Conservation (phyloP, 345 rosid species). For the Eutrema heterophyllum region DNA sequence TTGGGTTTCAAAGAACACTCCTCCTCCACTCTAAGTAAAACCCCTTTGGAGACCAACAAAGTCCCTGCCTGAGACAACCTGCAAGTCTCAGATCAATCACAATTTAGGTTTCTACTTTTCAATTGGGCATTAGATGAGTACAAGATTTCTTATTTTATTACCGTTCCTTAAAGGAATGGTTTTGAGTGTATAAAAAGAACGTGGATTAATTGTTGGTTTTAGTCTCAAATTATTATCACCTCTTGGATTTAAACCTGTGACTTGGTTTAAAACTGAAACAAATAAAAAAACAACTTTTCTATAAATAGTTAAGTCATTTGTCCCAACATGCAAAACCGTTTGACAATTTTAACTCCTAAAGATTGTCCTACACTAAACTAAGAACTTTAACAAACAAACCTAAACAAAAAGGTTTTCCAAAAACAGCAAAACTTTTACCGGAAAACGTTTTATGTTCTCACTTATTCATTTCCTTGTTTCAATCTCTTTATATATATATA, state of each 20-base stretch:
- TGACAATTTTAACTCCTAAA: not conserved
- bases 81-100: not conserved
- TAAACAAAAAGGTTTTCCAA: not conserved
- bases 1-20: slow-evolving; percentile 43
- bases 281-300: not conserved
- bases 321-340: not conserved
- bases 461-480: not conserved
- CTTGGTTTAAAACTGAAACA: not conserved
- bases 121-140: not conserved
- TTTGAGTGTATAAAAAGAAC: not conserved
- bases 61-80: slow-evolving; percentile 40
- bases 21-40: not conserved
- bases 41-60: slow-evolving; percentile 25
- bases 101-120: too few species aligned
- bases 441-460: not conserved
- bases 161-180: not conserved
- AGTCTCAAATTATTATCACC: not conserved
- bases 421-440: not conserved
- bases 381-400: not conserved
- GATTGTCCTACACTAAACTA: not conserved
- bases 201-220: not conserved
- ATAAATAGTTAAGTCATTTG: not conserved
- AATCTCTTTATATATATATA: not conserved
- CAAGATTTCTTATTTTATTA: not conserved
- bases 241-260: not conserved